A percentile compares a stretch with the other conserved stretches of the same genome.
These are phyloP conservation scores for Diplodia sapinea DNA, from an alignment of 2,329 filamentous ascomycete genomes.

Conservation along the genomic window DNA sequence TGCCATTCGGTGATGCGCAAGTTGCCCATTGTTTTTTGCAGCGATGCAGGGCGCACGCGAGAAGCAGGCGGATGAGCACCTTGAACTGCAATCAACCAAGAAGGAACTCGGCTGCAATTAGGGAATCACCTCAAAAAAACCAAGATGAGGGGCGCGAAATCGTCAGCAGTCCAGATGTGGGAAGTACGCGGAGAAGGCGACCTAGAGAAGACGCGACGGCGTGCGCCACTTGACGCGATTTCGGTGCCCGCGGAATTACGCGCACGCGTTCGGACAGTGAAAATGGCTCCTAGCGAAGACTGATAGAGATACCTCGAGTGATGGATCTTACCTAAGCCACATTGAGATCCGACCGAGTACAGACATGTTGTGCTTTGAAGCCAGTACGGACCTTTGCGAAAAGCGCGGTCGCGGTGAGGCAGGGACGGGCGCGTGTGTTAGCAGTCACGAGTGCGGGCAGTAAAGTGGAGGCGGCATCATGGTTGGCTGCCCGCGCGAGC, in stretches of 20 bases:
- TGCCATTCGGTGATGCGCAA: slow-evolving; percentile 76
- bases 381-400: background rate
- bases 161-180: background rate
- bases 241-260: slow-evolving; percentile 23
- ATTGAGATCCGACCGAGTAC: background rate
- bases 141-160: background rate
- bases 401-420: background rate
- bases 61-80: background rate
- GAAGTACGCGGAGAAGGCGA: background rate
- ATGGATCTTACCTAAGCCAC: background rate
- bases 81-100: background rate
- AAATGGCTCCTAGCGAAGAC: background rate
- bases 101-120: background rate
- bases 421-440: background rate
- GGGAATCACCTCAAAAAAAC: background rate
- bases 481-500: slow-evolving; percentile 15
- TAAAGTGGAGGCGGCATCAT: background rate
- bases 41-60: background rate
- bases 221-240: slow-evolving; percentile 29
- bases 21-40: slow-evolving; percentile 44
- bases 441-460: slow-evolving; percentile 12
- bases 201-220: slow-evolving; percentile 22
- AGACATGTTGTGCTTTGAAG: background rate
- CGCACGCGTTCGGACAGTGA: background rate
- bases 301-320: background rate